Conservation (phyloP, 1,284 basidiomycete genomes). For the Sutorius eximius region DNA sequence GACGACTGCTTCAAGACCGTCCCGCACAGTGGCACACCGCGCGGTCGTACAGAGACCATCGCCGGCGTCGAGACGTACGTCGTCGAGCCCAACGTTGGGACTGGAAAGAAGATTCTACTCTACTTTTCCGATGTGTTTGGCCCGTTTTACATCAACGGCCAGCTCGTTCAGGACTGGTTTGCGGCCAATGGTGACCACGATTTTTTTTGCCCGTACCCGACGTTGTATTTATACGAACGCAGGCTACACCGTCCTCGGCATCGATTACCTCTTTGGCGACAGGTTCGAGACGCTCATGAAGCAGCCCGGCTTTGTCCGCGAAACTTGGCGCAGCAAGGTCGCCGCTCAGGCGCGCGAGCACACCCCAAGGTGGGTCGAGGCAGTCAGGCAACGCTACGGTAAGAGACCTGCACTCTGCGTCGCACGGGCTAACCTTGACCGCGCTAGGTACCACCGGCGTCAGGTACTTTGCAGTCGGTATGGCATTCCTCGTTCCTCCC, state of each 20-base stretch:
- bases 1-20: slow-evolving; percentile 47
- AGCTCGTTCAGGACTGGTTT: slow-evolving; percentile 55
- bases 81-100: slow-evolving; percentile 38
- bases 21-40: slow-evolving; percentile 47
- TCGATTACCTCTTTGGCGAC: slow-evolving; percentile 61
- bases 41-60: slow-evolving; percentile 38
- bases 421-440: background rate
- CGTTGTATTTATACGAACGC: background rate
- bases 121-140: slow-evolving; percentile 55
- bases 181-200: slow-evolving; percentile 44
- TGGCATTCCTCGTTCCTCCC: background rate
- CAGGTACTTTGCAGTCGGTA: slow-evolving; percentile 43
- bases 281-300: slow-evolving; percentile 37
- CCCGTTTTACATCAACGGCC: slow-evolving; percentile 50
- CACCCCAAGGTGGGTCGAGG: slow-evolving; percentile 51
- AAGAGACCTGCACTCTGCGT: background rate
- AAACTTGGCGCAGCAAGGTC: slow-evolving; percentile 42
- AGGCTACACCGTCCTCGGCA: slow-evolving; percentile 55
- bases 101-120: slow-evolving; percentile 45
- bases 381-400: slow-evolving; percentile 47
- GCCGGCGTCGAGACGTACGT: slow-evolving; percentile 53
- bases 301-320: slow-evolving; percentile 41
- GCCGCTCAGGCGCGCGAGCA: slow-evolving; percentile 37
- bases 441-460: slow-evolving; percentile 25
- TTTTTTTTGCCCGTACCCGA: background rate